Percentiles rank a stretch among this genome's conserved stretches.
Evolutionary conservation across 805 yeast genomes (phyloP).

Genomic region (Candida taoyuanica): DNA sequence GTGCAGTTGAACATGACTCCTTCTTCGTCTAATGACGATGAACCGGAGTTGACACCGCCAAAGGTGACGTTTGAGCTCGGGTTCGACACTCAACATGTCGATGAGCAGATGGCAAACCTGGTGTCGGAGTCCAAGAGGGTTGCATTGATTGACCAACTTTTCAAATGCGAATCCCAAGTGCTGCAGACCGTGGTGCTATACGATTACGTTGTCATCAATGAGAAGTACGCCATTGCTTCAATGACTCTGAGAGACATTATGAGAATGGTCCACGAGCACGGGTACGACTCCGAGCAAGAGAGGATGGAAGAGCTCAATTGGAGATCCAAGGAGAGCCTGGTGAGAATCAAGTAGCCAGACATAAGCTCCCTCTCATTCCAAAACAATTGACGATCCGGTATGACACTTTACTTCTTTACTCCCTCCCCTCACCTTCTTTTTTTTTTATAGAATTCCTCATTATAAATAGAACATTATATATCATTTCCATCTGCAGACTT

Average conservation of each 20-base stretch:
- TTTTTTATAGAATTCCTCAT: too few relatives aligned
- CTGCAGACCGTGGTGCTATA: constrained; percentile 20
- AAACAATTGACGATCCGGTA: too few relatives aligned
- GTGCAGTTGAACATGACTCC: not conserved
- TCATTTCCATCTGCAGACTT: too few relatives aligned
- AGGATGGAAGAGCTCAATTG: constrained; percentile 11
- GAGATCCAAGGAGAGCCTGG: constrained; percentile 11
- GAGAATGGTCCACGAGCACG: constrained; percentile 14
- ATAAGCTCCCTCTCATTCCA: too few relatives aligned
- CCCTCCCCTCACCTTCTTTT: too few relatives aligned
- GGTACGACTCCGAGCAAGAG: constrained; percentile 8
- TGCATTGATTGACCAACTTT: constrained; percentile 16
- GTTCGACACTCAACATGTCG: constrained; percentile 17
- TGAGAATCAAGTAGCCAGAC: constrained; percentile 7
- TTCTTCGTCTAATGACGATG: constrained; percentile 1
- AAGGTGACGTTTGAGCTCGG: constrained; percentile 22
- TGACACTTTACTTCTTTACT: too few relatives aligned
- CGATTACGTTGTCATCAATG: constrained; percentile 12
- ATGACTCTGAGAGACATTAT: constrained; percentile 10
- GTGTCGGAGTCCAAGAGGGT: constrained; percentile 27
- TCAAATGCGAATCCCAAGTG: constrained; percentile 27
- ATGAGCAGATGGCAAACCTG: constrained; percentile 10
- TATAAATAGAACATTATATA: too few relatives aligned
- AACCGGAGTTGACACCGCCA: constrained; percentile 1
- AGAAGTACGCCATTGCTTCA: constrained; percentile 8